Conservation (phyloP, 2,329 filamentous ascomycete genomes). For the Clathrospora elynae region DNA sequence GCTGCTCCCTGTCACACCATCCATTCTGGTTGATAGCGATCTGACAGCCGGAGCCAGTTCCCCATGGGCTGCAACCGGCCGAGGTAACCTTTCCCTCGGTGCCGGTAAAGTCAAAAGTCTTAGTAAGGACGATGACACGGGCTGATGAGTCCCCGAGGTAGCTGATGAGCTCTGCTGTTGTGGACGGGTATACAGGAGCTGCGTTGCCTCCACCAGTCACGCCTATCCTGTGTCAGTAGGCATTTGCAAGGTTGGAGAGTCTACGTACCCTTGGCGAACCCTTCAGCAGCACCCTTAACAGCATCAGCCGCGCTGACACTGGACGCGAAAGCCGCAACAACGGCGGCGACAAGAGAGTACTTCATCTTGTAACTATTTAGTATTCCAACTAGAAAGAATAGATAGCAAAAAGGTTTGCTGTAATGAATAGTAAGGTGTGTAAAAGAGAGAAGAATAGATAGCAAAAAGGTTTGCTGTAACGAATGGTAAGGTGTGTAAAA, state of each 20-base stretch:
- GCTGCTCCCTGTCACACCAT: conserved; percentile 64
- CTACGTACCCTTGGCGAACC: conserved; percentile 31
- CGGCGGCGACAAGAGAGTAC: conserved; percentile 25
- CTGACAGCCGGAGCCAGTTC: conserved; percentile 61
- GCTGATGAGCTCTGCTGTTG: conserved; percentile 59
- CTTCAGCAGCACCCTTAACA: conserved; percentile 33
- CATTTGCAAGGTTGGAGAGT: accelerated
- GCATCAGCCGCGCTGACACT: conserved; percentile 29
- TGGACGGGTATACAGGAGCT: conserved; percentile 29
- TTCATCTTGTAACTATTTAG: conserved; percentile 21
- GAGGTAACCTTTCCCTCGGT: conserved; percentile 60
- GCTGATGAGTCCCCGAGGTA: conserved; percentile 62
- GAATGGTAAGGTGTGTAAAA: not conserved
- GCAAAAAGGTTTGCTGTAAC: conserved; percentile 22
- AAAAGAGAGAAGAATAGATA: conserved; percentile 19
- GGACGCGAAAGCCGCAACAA: conserved; percentile 24
- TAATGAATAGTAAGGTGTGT: conserved; percentile 1
- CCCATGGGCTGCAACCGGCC: conserved; percentile 61
- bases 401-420: conserved; percentile 30
- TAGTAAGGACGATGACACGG: conserved; percentile 64
- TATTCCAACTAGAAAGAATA: conserved; percentile 20
- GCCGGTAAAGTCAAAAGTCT: conserved; percentile 61
- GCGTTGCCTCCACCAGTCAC: conserved; percentile 33
- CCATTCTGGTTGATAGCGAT: conserved; percentile 63
- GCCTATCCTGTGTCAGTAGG: conserved; percentile 9